Conservation (phyloP, 1,139 yeast genomes). For the Scheffersomyces cryptocercus region DNA sequence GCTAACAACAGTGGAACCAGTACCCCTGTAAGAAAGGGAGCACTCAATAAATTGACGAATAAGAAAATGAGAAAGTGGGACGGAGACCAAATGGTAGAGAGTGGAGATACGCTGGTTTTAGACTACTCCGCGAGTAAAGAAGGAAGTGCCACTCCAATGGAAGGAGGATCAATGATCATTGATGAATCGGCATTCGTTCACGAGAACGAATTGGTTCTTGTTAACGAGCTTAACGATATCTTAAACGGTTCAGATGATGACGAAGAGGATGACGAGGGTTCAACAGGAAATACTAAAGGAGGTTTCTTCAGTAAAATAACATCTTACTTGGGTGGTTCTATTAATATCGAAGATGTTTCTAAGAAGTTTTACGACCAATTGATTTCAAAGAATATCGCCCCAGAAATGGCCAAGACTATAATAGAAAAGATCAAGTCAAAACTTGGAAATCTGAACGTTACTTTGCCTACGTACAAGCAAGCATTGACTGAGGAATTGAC, state of each 20-base stretch:
- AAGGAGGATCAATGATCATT: conserved; percentile 35
- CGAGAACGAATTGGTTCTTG: conserved; percentile 44
- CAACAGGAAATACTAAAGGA: conserved; percentile 1
- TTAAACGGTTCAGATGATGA: conserved; percentile 38
- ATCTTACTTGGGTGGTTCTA: conserved; percentile 41
- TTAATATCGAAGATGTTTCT: conserved; percentile 39
- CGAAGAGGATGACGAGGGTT: conserved; percentile 20
- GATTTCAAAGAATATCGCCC: conserved; percentile 45
- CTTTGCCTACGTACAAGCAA: conserved; percentile 40
- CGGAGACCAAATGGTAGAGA: conserved; percentile 37
- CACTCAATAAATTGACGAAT: conserved; percentile 7
- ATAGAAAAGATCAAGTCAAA: conserved; percentile 38
- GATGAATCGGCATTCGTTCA: conserved; percentile 37
- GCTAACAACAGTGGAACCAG: conserved; percentile 13
- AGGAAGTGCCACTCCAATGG: conserved; percentile 43
- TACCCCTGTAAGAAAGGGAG: conserved; percentile 17
- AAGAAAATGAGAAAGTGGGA: conserved; percentile 52
- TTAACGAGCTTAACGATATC: conserved; percentile 45
- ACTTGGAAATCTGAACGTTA: conserved; percentile 30
- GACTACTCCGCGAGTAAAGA: conserved; percentile 35
- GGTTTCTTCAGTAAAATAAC: conserved; percentile 40
- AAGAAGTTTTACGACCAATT: conserved; percentile 47
- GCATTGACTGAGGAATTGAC: conserved; percentile 77
- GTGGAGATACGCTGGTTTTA: conserved; percentile 22
- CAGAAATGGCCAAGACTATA: conserved; percentile 39